These are phyloP conservation scores for Wickerhamiella azyma DNA, from an alignment of 805 yeast species.

Conservation along the genomic window DNA sequence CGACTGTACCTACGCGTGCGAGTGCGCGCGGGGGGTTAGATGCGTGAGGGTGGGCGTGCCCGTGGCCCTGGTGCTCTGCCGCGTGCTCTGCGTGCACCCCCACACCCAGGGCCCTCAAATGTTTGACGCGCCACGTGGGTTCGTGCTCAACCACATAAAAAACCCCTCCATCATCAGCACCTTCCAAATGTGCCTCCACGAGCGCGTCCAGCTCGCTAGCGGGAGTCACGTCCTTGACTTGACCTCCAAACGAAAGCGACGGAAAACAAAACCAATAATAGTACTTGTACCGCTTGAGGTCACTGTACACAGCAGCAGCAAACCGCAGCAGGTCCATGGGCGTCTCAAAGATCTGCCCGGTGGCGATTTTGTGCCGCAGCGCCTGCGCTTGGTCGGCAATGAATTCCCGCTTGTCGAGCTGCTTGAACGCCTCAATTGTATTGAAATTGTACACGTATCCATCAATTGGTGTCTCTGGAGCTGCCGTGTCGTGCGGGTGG, in stretches of 20 bases:
- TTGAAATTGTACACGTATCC: conserved; percentile 51
- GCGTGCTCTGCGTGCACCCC: background rate
- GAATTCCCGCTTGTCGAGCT: conserved; percentile 45
- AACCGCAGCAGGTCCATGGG: conserved; percentile 35
- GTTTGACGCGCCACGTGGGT: background rate
- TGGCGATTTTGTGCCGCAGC: conserved; percentile 23
- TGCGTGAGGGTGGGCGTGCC: too few species aligned
- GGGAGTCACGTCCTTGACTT: background rate
- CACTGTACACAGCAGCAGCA: conserved; percentile 58
- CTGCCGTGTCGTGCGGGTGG: background rate
- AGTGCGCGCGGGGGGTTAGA: background rate
- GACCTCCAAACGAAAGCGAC: conserved; percentile 19
- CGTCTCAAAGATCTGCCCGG: conserved; percentile 26
- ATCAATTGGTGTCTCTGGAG: conserved; percentile 11
- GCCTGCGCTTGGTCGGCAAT: conserved; percentile 32
- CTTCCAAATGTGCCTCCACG: background rate
- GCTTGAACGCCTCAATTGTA: conserved; percentile 75
- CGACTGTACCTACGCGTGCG: conserved; percentile 12
- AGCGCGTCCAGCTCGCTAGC: conserved; percentile 1
- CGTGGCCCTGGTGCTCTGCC: too few species aligned
- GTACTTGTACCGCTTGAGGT: conserved; percentile 75
- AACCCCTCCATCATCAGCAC: conserved; percentile 6
- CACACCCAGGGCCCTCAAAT: background rate
- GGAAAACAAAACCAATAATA: conserved; percentile 89
- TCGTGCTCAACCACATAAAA: conserved; percentile 8